Percentiles rank a stretch among this genome's conserved stretches.
Evolutionary conservation across 768 basidiomycete species (phyloP).

Genomic region (Vishniacozyma victoriae): DNA sequence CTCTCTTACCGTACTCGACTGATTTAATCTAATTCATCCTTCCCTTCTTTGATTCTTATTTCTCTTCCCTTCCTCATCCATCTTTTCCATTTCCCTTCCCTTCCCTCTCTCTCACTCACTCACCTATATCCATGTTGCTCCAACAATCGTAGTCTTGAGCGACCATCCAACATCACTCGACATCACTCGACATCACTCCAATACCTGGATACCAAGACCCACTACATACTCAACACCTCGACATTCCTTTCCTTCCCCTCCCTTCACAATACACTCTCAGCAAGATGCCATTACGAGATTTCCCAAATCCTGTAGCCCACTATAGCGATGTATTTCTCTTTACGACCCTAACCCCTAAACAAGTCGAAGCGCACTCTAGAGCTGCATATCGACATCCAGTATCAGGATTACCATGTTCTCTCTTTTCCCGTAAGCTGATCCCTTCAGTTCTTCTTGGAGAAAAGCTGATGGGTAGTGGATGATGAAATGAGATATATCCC

Average conservation of each 20-base stretch:
- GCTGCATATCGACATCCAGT: conserved; percentile 23
- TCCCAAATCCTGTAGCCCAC: conserved; percentile 30
- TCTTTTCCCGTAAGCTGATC: conserved; percentile 29
- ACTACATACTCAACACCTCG: not conserved
- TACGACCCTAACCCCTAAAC: conserved; percentile 22
- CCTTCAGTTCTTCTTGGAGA: not conserved
- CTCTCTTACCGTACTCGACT: no score
- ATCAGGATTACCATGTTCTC: conserved; percentile 10
- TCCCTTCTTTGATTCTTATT: not conserved
- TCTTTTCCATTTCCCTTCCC: conserved; percentile 3
- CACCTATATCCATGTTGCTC: no score
- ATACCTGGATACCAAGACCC: not conserved
- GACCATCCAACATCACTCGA: not conserved
- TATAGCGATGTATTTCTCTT: conserved; percentile 33
- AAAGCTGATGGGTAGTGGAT: conserved; percentile 26
- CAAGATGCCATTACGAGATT: conserved; percentile 7
- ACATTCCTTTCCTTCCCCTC: not conserved
- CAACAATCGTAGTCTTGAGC: not conserved
- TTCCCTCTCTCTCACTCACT: not conserved
- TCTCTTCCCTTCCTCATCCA: not conserved
- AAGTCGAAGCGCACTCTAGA: conserved; percentile 20
- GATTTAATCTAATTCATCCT: no score
- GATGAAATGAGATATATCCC: conserved; percentile 32
- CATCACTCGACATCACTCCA: not conserved
- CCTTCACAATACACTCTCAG: not conserved